Conservation (phyloP, 1,284 basidiomycete species). For the Trichosporon asahii region DNA sequence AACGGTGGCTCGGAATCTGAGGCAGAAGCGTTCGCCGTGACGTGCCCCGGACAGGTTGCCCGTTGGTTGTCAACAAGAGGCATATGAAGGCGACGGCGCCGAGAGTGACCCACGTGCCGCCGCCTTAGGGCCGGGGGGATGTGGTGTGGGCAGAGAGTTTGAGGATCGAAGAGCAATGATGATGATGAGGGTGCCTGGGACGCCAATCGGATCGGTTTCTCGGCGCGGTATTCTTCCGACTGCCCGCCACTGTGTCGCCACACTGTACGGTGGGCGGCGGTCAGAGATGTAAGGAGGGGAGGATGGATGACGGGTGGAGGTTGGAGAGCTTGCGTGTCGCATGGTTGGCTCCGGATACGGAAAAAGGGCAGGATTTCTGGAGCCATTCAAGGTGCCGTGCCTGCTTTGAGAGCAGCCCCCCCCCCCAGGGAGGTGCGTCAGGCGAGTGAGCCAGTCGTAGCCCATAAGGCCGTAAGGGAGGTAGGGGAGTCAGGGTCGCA, state of each 20-base stretch:
- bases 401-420: background rate
- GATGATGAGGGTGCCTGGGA: background rate
- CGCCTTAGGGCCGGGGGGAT: background rate
- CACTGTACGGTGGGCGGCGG: background rate
- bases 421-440: background rate
- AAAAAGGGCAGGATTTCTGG: background rate
- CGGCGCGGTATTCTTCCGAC: constrained; percentile 8
- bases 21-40: background rate
- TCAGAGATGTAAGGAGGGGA: background rate
- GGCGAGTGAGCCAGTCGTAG: background rate
- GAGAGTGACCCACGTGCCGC: background rate
- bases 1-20: background rate
- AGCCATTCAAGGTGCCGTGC: constrained; percentile 6
- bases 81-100: background rate
- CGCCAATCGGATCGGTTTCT: constrained; percentile 5
- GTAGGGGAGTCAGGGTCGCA: background rate
- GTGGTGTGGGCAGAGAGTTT: too few relatives aligned
- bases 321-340: background rate
- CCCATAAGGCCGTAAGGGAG: background rate
- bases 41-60: background rate
- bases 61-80: background rate
- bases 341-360: background rate
- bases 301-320: background rate
- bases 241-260: background rate
- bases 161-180: background rate